A percentile compares a stretch with the other conserved stretches of the same genome.
These are phyloP conservation scores for Cyberlindnera bimundalis DNA, from an alignment of 805 yeast species.

Conservation along the genomic window DNA sequence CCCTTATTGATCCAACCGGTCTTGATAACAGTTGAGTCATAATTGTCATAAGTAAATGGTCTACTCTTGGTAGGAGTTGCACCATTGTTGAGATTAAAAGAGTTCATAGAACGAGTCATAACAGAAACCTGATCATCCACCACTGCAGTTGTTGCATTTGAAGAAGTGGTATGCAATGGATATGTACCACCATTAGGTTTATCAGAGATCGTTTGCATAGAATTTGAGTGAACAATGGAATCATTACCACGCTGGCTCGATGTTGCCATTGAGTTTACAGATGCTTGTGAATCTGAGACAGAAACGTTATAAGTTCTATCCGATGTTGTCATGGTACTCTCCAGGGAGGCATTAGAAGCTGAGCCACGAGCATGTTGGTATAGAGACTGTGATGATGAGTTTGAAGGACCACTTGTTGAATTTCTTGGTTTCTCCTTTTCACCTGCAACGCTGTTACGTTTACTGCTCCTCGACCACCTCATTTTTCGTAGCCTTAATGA, in stretches of 20 bases:
- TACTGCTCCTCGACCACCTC: constrained; percentile 30
- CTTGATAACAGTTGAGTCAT: constrained; percentile 41
- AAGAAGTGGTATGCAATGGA: constrained; percentile 2
- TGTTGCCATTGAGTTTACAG: constrained; percentile 3
- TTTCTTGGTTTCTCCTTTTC: constrained; percentile 15
- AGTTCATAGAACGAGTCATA: constrained; percentile 14
- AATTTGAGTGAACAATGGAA: neutral
- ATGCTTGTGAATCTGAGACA: constrained; percentile 4
- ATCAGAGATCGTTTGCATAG: constrained; percentile 10
- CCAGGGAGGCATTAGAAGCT: constrained; percentile 10
- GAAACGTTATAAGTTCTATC: constrained; percentile 3
- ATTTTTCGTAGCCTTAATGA: constrained; percentile 18
- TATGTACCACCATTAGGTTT: neutral
- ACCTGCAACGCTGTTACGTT: constrained; percentile 24
- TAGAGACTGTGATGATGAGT: constrained; percentile 4
- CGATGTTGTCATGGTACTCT: constrained; percentile 4
- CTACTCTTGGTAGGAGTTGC: constrained; percentile 10
- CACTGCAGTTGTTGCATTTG: constrained; percentile 8
- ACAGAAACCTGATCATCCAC: constrained; percentile 8
- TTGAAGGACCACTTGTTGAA: constrained; percentile 4
- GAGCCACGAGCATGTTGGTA: constrained; percentile 9
- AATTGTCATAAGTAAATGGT: constrained; percentile 31
- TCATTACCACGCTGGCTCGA: neutral
- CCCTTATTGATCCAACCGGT: constrained; percentile 61
- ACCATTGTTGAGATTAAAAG: constrained; percentile 11